A percentile compares a stretch with the other conserved stretches of the same genome.
These are phyloP conservation scores for Rhododendron griersonianum DNA, from an alignment of 148 eudicot genomes.

Conservation along the genomic window DNA sequence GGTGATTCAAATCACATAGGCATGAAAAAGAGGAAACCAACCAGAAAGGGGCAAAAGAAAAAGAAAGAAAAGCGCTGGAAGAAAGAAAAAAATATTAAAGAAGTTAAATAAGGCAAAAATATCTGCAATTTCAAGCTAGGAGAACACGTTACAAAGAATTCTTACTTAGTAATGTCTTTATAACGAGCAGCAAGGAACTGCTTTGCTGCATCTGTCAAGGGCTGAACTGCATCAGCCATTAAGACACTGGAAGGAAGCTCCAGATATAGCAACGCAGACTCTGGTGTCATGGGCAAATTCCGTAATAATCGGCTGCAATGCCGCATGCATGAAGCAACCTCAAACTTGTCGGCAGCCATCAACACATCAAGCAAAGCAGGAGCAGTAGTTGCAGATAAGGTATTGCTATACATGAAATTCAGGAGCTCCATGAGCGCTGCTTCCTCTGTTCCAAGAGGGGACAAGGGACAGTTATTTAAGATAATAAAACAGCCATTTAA, in stretches of 20 bases:
- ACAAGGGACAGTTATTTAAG: not conserved
- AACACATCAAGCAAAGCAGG: constrained; percentile 66
- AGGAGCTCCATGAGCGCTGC: constrained; percentile 76
- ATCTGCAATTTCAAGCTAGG: not conserved
- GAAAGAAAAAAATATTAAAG: not conserved
- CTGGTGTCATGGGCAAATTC: constrained; percentile 71
- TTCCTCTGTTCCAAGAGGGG: constrained; percentile 57
- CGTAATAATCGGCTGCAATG: constrained; percentile 59
- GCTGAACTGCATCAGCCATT: constrained; percentile 85
- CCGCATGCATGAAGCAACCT: constrained; percentile 86
- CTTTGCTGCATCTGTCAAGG: constrained; percentile 79
- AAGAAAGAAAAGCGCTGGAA: not conserved
- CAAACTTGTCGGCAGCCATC: constrained; percentile 91
- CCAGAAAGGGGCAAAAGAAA: not conserved
- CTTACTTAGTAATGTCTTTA: constrained; percentile 69
- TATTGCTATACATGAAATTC: constrained; percentile 75
- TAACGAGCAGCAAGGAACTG: constrained; percentile 72
- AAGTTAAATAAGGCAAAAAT: not conserved
- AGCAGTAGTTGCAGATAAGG: constrained; percentile 49
- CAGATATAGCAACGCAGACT: constrained; percentile 64
- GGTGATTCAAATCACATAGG: not conserved
- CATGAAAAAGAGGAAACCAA: not conserved
- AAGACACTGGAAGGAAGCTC: constrained; percentile 85
- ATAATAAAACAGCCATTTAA: not conserved
- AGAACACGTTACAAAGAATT: not conserved